Evolutionary conservation across 441 rosid species (phyloP).

Genomic region (Adansonia gregorii): DNA sequence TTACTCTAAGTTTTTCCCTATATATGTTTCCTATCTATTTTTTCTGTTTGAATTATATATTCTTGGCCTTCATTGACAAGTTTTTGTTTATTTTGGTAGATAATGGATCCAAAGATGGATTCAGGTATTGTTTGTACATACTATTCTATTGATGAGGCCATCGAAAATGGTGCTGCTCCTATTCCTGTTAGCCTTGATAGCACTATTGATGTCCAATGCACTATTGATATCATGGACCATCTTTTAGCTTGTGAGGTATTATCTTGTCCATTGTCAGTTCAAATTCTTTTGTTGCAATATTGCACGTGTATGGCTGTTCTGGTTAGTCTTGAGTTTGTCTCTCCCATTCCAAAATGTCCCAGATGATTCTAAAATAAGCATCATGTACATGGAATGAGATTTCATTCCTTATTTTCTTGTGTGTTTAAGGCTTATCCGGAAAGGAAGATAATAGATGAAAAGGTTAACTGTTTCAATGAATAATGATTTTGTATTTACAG

Average conservation of each 20-base stretch:
- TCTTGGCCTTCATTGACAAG: constrained; percentile 2
- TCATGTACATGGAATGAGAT: background rate
- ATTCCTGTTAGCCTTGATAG: constrained; percentile 72
- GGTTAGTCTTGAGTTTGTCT: constrained; percentile 9
- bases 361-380: constrained; percentile 11
- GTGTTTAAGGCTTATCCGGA: background rate
- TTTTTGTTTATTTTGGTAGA: constrained; percentile 48
- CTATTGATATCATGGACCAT: constrained; percentile 92
- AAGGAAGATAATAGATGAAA: background rate
- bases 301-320: constrained; percentile 3
- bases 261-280: background rate
- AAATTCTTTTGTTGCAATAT: background rate
- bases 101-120: constrained; percentile 99
- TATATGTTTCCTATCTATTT: constrained; percentile 3
- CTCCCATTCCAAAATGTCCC: constrained; percentile 4
- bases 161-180: constrained; percentile 86
- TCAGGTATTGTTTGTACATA: constrained; percentile 83
- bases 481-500: background rate
- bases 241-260: constrained; percentile 93
- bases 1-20: background rate
- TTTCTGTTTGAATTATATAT: constrained; percentile 18
- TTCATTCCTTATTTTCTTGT: background rate
- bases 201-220: constrained; percentile 69
- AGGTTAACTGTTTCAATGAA: background rate
- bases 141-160: constrained; percentile 90